Percentiles rank a stretch among this genome's conserved stretches.
phyloP scores from a whole-genome alignment of 192 early-diverging fungal species.

The Martensiomyces pterosporus region DNA sequence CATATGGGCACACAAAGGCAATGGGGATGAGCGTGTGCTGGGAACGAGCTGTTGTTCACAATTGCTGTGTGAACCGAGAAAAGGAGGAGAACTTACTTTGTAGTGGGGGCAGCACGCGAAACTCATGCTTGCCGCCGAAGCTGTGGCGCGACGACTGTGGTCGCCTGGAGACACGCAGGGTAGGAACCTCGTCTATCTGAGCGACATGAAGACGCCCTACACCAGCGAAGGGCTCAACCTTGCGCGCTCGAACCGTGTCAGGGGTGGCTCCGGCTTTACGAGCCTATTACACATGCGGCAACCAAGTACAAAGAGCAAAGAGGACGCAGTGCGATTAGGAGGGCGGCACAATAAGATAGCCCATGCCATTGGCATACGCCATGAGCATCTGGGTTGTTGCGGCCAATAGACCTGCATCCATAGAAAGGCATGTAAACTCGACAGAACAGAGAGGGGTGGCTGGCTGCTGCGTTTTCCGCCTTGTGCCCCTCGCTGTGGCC shows the following conservation, averaged over 20 bases:
- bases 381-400: too few relatives aligned
- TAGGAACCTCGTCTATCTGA: slow-evolving; percentile 43
- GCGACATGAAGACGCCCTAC: slow-evolving; percentile 31
- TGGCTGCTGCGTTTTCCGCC: too few relatives aligned
- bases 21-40: too few relatives aligned
- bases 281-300: too few relatives aligned
- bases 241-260: slow-evolving; percentile 48
- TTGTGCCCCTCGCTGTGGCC: too few relatives aligned
- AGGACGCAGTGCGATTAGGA: not conserved
- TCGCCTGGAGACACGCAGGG: slow-evolving; percentile 35
- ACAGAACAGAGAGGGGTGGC: too few relatives aligned
- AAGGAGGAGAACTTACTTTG: slow-evolving; percentile 27
- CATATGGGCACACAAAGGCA: too few relatives aligned
- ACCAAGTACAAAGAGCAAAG: too few relatives aligned
- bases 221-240: slow-evolving; percentile 32
- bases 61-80: not conserved
- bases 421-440: too few relatives aligned
- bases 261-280: slow-evolving; percentile 28
- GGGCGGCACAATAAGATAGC: too few relatives aligned
- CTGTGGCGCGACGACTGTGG: slow-evolving; percentile 52
- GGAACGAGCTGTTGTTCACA: not conserved
- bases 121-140: slow-evolving; percentile 43
- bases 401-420: too few relatives aligned
- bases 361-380: too few relatives aligned
- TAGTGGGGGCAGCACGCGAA: slow-evolving; percentile 42